Conservation (phyloP, 2,329 filamentous ascomycete genomes). For the Podosphaera leucotricha region DNA sequence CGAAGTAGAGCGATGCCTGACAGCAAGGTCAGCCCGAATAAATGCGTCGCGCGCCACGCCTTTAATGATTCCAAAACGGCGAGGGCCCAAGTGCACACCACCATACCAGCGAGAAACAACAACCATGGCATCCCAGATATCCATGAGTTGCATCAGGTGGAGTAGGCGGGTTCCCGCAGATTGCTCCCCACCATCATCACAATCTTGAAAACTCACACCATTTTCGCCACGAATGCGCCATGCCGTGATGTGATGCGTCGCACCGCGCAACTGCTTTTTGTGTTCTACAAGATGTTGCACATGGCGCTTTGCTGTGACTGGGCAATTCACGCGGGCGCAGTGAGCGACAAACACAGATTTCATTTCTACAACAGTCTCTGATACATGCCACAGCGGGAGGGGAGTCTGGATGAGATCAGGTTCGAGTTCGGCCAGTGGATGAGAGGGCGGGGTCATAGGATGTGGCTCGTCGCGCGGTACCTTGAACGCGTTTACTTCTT, state of each 20-base stretch:
- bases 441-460: not conserved
- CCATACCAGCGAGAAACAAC: slow-evolving; percentile 93
- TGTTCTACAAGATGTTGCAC: slow-evolving; percentile 54
- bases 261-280: slow-evolving; percentile 64
- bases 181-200: slow-evolving; percentile 86
- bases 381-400: slow-evolving; percentile 42
- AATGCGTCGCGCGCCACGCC: slow-evolving; percentile 63
- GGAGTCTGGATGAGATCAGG: not conserved
- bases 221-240: slow-evolving; percentile 47
- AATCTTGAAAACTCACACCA: slow-evolving; percentile 53
- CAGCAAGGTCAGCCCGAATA: slow-evolving; percentile 44
- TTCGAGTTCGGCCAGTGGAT: not conserved
- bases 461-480: slow-evolving; percentile 5
- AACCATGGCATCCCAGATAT: slow-evolving; percentile 77
- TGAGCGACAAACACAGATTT: slow-evolving; percentile 77
- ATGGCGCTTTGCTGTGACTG: slow-evolving; percentile 45
- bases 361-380: slow-evolving; percentile 51
- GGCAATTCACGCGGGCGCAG: slow-evolving; percentile 42
- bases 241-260: slow-evolving; percentile 88
- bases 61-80: slow-evolving; percentile 80
- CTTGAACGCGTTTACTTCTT: slow-evolving; percentile 32
- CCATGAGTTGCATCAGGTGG: slow-evolving; percentile 86
- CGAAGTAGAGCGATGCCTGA: not conserved
- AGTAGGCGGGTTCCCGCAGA: slow-evolving; percentile 70
- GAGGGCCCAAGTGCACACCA: slow-evolving; percentile 67